Conservation (phyloP, 176 grass and related monocot species). For the Juncus effusus region DNA sequence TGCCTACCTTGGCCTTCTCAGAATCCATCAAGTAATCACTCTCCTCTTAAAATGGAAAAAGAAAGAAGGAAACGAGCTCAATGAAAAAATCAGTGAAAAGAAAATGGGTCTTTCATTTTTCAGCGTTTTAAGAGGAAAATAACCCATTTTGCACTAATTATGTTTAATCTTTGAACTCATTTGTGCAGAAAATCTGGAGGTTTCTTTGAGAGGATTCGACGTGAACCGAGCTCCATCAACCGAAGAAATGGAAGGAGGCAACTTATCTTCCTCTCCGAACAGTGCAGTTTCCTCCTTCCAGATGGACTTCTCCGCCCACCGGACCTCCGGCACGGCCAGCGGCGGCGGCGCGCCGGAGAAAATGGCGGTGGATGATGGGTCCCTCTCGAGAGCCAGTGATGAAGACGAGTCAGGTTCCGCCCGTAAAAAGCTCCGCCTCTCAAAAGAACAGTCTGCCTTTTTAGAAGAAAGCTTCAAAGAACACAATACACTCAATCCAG, state of each 20-base stretch:
- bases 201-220: slow-evolving; percentile 47
- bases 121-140: too few species aligned
- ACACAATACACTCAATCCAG: slow-evolving; percentile 84
- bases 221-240: slow-evolving; percentile 55
- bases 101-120: too few species aligned
- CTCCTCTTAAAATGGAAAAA: background rate
- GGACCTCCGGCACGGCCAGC: background rate
- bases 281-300: slow-evolving; percentile 57
- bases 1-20: slow-evolving; percentile 41
- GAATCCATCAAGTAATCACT: background rate
- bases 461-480: slow-evolving; percentile 94
- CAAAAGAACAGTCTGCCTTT: slow-evolving; percentile 87
- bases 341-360: slow-evolving; percentile 2
- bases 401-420: slow-evolving; percentile 67
- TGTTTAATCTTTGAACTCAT: background rate
- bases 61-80: too few species aligned
- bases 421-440: slow-evolving; percentile 83
- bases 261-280: slow-evolving; percentile 71
- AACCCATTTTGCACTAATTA: too few species aligned
- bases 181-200: slow-evolving; percentile 36
- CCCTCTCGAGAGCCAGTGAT: slow-evolving; percentile 59
- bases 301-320: slow-evolving; percentile 35
- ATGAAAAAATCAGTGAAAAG: too few species aligned
- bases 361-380: slow-evolving; percentile 35
- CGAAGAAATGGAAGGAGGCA: slow-evolving; percentile 30